Evolutionary conservation across 192 early-diverging fungal species (phyloP).

Genomic region (Entomortierella lignicola): DNA sequence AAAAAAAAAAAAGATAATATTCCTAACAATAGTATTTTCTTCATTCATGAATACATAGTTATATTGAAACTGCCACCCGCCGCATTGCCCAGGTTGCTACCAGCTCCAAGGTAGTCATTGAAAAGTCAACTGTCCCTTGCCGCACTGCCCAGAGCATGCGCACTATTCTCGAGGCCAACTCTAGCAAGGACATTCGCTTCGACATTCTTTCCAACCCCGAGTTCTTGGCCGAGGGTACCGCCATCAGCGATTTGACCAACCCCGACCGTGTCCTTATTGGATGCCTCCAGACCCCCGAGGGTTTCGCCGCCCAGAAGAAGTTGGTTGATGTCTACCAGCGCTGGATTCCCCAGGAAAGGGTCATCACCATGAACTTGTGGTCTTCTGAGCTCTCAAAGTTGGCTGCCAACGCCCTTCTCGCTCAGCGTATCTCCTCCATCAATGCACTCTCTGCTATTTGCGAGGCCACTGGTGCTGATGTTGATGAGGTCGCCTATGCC

Average conservation of each 20-base stretch:
- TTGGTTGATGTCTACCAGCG: constrained; percentile 82
- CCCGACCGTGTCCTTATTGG: constrained; percentile 95
- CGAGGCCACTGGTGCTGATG: constrained; percentile 91
- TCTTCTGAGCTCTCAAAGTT: constrained; percentile 96
- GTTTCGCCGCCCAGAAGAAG: constrained; percentile 79
- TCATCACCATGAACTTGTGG: constrained; percentile 94
- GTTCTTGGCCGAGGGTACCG: constrained; percentile 95
- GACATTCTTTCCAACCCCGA: constrained; percentile 94
- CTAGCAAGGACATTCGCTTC: constrained; percentile 73
- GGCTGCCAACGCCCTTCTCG: constrained; percentile 92
- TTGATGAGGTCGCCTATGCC: constrained; percentile 91
- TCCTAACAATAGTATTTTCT: constrained; percentile 7
- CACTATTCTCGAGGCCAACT: constrained; percentile 86
- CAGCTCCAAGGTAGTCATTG: constrained; percentile 90
- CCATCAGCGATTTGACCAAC: constrained; percentile 81
- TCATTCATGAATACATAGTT: constrained; percentile 55
- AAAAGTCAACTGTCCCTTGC: constrained; percentile 96
- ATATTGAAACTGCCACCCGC: constrained; percentile 84
- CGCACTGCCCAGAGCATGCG: constrained; percentile 88
- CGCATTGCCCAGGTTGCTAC: constrained; percentile 85
- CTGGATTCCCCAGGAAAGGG: constrained; percentile 87
- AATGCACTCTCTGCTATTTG: constrained; percentile 92
- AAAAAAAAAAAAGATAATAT: neutral
- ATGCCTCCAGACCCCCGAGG: constrained; percentile 75
- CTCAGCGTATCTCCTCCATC: constrained; percentile 93